Percentiles rank a stretch among this genome's conserved stretches.
phyloP scores from a whole-genome alignment of 2,329 filamentous ascomycete species.

The Didymosphaeria variabile region DNA sequence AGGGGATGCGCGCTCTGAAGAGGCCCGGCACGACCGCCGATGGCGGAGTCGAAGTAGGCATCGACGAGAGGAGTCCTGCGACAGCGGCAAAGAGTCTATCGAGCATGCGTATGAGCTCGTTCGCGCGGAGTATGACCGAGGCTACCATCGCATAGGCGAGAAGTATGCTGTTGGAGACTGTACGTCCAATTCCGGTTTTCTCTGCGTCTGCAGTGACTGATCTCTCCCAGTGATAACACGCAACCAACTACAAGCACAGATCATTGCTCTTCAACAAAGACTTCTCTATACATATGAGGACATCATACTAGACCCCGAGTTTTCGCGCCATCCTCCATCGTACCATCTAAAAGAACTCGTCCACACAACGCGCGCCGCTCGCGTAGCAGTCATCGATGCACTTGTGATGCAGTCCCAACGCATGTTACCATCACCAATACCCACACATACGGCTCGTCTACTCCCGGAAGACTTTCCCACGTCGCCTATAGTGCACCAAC shows the following conservation, averaged over 20 bases:
- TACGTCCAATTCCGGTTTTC: conserved; percentile 18
- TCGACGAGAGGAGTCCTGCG: conserved; percentile 27
- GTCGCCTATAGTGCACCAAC: conserved; percentile 10
- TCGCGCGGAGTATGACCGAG: conserved; percentile 39
- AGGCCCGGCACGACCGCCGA: conserved; percentile 17
- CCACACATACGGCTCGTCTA: conserved; percentile 17
- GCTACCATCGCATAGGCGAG: conserved; percentile 40
- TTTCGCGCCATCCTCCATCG: conserved; percentile 32
- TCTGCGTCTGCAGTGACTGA: conserved; percentile 14
- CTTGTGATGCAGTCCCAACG: conserved; percentile 40
- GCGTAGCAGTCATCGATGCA: conserved; percentile 39
- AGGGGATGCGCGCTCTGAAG: conserved; percentile 28
- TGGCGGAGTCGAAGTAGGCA: conserved; percentile 24
- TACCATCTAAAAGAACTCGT: conserved; percentile 40
- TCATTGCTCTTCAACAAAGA: conserved; percentile 43
- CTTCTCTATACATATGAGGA: conserved; percentile 42
- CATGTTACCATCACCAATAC: conserved; percentile 26
- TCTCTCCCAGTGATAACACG: conserved; percentile 33
- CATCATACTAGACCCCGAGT: conserved; percentile 32
- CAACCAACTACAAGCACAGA: conserved; percentile 43
- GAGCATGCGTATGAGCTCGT: conserved; percentile 34
- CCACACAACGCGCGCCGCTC: conserved; percentile 37
- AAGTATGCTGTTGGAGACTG: conserved; percentile 43
- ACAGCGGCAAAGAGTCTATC: conserved; percentile 42
- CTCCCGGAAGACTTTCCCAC: conserved; percentile 32